Evolutionary conservation across 2,329 filamentous ascomycete species (phyloP), one percentile per base, ranked within the genome.

Genomic region (Paecilomyces sp.): DNA sequence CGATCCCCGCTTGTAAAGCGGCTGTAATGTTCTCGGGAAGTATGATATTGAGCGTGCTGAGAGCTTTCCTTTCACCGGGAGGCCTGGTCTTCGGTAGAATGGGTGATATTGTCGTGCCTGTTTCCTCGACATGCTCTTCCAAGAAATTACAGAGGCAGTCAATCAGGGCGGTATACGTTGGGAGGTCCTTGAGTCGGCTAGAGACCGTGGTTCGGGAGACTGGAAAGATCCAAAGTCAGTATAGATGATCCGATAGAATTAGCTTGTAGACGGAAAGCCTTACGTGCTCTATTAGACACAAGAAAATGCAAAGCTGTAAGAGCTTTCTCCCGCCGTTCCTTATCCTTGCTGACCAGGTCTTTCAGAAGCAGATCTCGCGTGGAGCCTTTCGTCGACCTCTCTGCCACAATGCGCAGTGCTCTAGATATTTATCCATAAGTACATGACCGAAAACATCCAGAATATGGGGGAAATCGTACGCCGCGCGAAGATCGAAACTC

Each of bases 401-500:
- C 77, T 6, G 74, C 74, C 9, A 81, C 74, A 2, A 81, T 80
- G 52, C 76, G 77, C 55, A 80, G 66, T 22, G 79, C 74, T 52
- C 76, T 78, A 57, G 34, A 28, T 22, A 25, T 34, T 22, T 6
- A 25, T 22, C 22, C 22, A 22, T 13, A 3, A 30, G 51, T 18
- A 18, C n/a, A 47, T 18, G 15, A 47, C 18, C 15, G 15, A 47
- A 7, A 18, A 15, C n/a, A 6, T 47, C 15, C 18, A 7, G n/a
- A 9, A 2, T 9, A 47, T 59, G 61, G 56, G 11, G 31, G 65
- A 15, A 47, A 22, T 25, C 80, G 11, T 87, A 85, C 59, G 88
- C 87, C 61, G 90, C 87, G 64, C 87, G 82, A 63, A 92, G 88
- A 22, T 88, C 83, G 67, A 85, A 87, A 72, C 87, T 93, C 61